Conservation (phyloP, 371 early-diverging fungal genomes). For the Polyrhizophydium stewartii region DNA sequence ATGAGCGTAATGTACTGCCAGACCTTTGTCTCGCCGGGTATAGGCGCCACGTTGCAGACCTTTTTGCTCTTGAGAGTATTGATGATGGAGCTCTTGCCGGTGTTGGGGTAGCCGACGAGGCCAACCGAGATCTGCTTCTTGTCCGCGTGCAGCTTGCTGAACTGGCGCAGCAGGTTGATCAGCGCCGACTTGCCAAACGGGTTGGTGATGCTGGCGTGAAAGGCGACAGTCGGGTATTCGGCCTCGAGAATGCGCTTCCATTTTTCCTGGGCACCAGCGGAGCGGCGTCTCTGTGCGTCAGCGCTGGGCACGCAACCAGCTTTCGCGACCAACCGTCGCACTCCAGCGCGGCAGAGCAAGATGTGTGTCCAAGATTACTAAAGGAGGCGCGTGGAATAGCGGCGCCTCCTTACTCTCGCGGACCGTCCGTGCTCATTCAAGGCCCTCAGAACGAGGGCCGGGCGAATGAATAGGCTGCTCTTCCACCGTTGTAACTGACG, state of each 20-base stretch:
- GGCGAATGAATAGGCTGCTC: slow-evolving; percentile 10
- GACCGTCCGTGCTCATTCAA: slow-evolving; percentile 7
- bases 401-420: slow-evolving; percentile 26
- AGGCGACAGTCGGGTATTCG: slow-evolving; percentile 96
- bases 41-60: slow-evolving; percentile 98
- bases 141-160: slow-evolving; percentile 90
- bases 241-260: slow-evolving; percentile 1
- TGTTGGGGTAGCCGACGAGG: slow-evolving; percentile 97
- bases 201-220: slow-evolving; percentile 96
- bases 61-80: slow-evolving; percentile 96
- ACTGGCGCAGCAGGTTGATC: slow-evolving; percentile 97
- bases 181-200: slow-evolving; percentile 98
- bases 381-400: slow-evolving; percentile 12
- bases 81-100: slow-evolving; percentile 97
- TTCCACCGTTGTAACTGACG: slow-evolving; percentile 44
- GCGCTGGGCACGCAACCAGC: neutral
- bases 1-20: slow-evolving; percentile 99
- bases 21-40: slow-evolving; percentile 99
- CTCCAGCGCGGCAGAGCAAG: slow-evolving; percentile 1
- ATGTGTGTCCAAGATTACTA: slow-evolving; percentile 25
- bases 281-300: neutral
- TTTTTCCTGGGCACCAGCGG: neutral
- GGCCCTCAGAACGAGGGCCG: slow-evolving; percentile 37
- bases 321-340: neutral
- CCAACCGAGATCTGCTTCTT: slow-evolving; percentile 98